phyloP scores from a whole-genome alignment of 495 filamentous ascomycete genomes.

The Penicillium daleae region DNA sequence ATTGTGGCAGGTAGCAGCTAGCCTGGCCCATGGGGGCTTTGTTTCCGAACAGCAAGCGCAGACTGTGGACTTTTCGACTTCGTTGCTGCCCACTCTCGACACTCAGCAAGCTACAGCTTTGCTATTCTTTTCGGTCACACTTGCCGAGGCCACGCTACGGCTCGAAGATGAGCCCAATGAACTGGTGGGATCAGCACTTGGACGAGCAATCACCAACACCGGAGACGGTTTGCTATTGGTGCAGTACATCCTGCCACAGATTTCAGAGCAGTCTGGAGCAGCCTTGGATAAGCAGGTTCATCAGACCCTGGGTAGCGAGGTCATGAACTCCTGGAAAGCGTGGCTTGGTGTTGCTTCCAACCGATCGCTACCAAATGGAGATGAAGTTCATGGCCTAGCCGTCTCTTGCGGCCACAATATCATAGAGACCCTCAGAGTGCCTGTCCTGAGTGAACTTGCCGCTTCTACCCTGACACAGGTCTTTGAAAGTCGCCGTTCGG shows the following conservation, averaged over 20 bases:
- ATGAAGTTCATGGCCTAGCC: constrained; percentile 32
- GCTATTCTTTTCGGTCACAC: constrained; percentile 71
- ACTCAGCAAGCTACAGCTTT: constrained; percentile 58
- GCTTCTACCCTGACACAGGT: constrained; percentile 29
- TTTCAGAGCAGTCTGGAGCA: constrained; percentile 34
- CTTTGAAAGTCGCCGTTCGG: constrained; percentile 30
- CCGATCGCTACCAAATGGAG: constrained; percentile 15
- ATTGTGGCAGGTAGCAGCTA: constrained; percentile 68
- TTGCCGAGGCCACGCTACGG: constrained; percentile 70
- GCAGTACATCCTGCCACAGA: constrained; percentile 41
- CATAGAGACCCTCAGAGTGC: constrained; percentile 31
- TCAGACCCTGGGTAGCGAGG: constrained; percentile 45
- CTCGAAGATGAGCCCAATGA: constrained; percentile 28
- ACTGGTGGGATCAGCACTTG: constrained; percentile 17
- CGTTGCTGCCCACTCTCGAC: constrained; percentile 54
- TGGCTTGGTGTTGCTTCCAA: constrained; percentile 30
- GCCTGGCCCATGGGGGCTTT: constrained; percentile 56
- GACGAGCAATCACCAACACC: constrained; percentile 35
- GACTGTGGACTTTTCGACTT: constrained; percentile 49
- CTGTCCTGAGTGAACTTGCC: constrained; percentile 28
- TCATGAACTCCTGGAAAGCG: constrained; percentile 15
- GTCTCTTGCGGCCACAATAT: constrained; percentile 38
- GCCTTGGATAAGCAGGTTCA: constrained; percentile 35
- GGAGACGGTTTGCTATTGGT: constrained; percentile 44
- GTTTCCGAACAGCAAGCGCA: constrained; percentile 53